A percentile compares a stretch with the other conserved stretches of the same genome.
These are phyloP conservation scores for Suillus variegatus DNA, from an alignment of 768 basidiomycete species.

Conservation along the genomic window DNA sequence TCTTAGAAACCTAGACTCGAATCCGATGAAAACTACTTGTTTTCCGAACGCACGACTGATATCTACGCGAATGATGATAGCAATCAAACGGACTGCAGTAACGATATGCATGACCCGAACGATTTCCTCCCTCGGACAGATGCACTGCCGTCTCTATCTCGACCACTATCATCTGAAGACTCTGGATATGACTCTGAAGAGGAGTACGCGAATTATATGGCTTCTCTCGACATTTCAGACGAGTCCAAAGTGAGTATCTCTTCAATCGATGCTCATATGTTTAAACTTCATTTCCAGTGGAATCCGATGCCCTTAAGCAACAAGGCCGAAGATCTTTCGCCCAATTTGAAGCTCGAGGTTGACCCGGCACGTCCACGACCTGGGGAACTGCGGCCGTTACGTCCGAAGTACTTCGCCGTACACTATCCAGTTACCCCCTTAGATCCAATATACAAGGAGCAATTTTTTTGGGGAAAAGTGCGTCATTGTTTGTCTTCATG, in stretches of 20 bases:
- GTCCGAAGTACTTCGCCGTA: slow-evolving; percentile 18
- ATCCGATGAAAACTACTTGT: background rate
- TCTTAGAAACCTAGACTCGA: slow-evolving; percentile 24
- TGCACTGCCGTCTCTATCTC: background rate
- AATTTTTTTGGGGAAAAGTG: slow-evolving; percentile 23
- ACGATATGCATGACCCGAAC: background rate
- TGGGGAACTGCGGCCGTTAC: slow-evolving; percentile 9
- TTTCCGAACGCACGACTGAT: background rate
- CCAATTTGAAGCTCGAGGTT: slow-evolving; percentile 10
- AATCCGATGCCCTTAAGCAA: slow-evolving; percentile 25
- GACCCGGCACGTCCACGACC: slow-evolving; percentile 4
- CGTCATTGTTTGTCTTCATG: slow-evolving; percentile 1
- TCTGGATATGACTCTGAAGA: slow-evolving; percentile 21
- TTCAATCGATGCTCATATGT: background rate
- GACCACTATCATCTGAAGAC: background rate
- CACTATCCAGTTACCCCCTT: slow-evolving; percentile 22
- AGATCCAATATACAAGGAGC: slow-evolving; percentile 16
- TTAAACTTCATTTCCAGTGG: slow-evolving; percentile 22
- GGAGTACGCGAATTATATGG: slow-evolving; percentile 21
- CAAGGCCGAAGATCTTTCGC: slow-evolving; percentile 34
- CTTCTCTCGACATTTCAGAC: slow-evolving; percentile 33
- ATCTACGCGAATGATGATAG: background rate
- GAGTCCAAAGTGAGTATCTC: slow-evolving; percentile 24
- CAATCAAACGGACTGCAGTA: background rate
- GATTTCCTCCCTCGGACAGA: background rate